Evolutionary conservation across 2,329 filamentous ascomycete species (phyloP), one percentile per base, ranked within the genome.

Genomic region (Cercospora zeae-maydis): DNA sequence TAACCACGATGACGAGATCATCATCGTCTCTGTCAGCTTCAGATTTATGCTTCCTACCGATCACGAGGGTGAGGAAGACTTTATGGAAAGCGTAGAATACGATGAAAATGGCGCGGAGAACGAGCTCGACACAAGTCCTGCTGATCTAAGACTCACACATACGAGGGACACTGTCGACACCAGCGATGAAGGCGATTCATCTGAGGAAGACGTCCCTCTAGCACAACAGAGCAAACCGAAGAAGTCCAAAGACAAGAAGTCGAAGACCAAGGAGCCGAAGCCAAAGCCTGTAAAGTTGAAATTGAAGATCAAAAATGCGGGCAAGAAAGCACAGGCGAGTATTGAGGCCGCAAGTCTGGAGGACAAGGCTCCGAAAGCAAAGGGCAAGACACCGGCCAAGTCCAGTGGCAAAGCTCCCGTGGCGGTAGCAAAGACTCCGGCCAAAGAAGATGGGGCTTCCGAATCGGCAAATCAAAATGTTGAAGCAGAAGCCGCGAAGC

Each of bases 21-120:
- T 90, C 72, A 88, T 93, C 73, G 89, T 89, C 61, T 86, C 87
- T 63, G 84, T 93, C 2, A 80, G 82, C 51, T 86, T 93, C 66
- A 79, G 78, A 13, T 92, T 93, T 74, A 78, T 86, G 49, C 85
- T 92, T 67, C 90, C 89, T 85, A 60, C 83, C 85, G 86, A 84
- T 3, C 85, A 84, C 34, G 85, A 52, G 27, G 73, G 84, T 34
- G 85, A 52, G 24, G 73, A 80, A 6, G 60, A 64, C 27, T 56
- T 59, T n/a, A 24, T 59, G 27, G 61, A 64, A 24, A 63, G 56
- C 24, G 51, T 62, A 10, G 59, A 62, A 30, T 45, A 53, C 31
- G 80, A 82, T 63, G 86, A 84, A 4, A 85, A 84, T 36, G 84
- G 30, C 27, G 74, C 80, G 8, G 60, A 63, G 27, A 45, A 62